Percentiles rank a stretch among this genome's conserved stretches.
These are phyloP conservation scores for Clathrus columnatus DNA, from an alignment of 768 basidiomycete genomes.

Conservation along the genomic window DNA sequence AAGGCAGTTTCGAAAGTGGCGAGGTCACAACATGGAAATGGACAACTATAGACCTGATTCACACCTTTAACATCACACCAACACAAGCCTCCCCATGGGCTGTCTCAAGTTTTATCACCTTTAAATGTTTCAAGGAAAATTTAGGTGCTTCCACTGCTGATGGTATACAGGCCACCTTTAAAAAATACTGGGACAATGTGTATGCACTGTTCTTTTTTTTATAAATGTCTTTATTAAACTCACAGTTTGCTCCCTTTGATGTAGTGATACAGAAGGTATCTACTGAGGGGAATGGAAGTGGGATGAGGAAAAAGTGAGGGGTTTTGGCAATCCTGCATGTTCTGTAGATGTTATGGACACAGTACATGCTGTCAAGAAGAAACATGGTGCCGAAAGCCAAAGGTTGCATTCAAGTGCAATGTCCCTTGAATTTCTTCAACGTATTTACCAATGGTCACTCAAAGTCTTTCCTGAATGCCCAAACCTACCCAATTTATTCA, in stretches of 20 bases:
- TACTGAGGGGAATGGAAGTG: constrained; percentile 22
- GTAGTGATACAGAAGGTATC: background rate
- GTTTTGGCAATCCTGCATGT: constrained; percentile 24
- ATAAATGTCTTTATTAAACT: background rate
- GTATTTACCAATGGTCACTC: constrained; percentile 19
- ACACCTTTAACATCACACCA: background rate
- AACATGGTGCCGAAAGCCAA: constrained; percentile 14
- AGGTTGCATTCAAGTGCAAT: constrained; percentile 25
- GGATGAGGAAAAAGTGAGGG: constrained; percentile 16
- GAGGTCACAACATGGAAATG: background rate
- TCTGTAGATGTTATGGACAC: constrained; percentile 18
- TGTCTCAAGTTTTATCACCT: background rate
- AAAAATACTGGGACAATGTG: constrained; percentile 1
- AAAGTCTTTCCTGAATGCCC: background rate
- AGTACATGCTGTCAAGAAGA: constrained; percentile 20
- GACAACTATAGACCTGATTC: background rate
- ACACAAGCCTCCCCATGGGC: constrained; percentile 4
- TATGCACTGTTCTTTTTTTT: too few species aligned
- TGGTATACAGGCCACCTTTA: background rate
- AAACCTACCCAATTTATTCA: background rate
- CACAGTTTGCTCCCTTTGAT: background rate
- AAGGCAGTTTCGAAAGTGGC: background rate
- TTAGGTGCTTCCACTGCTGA: background rate
- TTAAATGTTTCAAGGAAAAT: background rate
- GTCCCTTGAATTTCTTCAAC: constrained; percentile 22